Base-by-base conservation (phyloP, 2,329 filamentous ascomycete genomes). In the Exophiala sp. region DNA sequence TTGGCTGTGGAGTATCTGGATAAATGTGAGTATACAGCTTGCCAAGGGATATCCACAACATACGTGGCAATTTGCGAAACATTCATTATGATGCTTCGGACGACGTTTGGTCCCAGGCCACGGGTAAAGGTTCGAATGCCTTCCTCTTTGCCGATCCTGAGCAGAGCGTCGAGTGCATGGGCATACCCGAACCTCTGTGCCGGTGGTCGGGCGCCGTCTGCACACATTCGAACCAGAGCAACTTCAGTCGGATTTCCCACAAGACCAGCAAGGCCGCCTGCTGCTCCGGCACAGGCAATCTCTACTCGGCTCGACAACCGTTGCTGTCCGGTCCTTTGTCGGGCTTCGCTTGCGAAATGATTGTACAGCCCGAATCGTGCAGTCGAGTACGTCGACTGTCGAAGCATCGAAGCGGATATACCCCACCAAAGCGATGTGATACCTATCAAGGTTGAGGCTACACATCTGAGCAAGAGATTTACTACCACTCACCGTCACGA, bases 81-180 rank as follows among this genome's bases (percentile, higher is more conserved):
- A 40, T 57, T 59, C 56, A 59, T 59, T 14, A 59, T 59, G 18
- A 59, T 53, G 43, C 56, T 59, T 20, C 56, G 56, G 29, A 59
- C 50, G 11, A 59, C 38, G 35, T 59, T 59, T 10, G 56, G 56
- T 3, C 48, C 50, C 4, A 58, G 45, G 11, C 56, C 56, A 50
- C 56, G 36, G 20, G 43, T 55, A 29, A 59, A 59, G 18, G 56
- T 59, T 33, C 40, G 41, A 12, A 59, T 29, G 11, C 56, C 56
- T 41, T 59, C 56, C 29, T 59, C 56, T 9, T 53, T 49, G 18
- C 49, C 53, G 12, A 59, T 59, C 43, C 56, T 52, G 7, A 56
- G 3, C 16, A 59, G 32, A 5, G 56, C 56, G 32, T 56, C 53
- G 16, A 59, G 41, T 8, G 52, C 52, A 18, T 59, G 52, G 5